A percentile compares a stretch with the other conserved stretches of the same genome.
Evolutionary conservation across 768 basidiomycete species (phyloP).

Genomic region (Psilocybe subaeruginosa): DNA sequence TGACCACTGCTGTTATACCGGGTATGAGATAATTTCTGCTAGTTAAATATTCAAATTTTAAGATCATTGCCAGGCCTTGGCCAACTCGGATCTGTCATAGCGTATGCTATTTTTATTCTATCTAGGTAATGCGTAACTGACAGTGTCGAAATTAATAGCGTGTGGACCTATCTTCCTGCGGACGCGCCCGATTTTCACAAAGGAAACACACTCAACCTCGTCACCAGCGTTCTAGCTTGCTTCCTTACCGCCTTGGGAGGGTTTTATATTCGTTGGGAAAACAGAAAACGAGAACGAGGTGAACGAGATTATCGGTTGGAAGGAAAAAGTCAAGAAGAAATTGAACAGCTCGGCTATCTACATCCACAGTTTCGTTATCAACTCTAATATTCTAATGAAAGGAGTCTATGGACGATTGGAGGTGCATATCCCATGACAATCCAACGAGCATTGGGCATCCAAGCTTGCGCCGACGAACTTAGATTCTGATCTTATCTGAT

Average conservation of each 20-base stretch:
- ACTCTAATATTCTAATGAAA: conserved; percentile 19
- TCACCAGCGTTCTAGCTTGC: conserved; percentile 34
- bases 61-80: conserved; percentile 35
- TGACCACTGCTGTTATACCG: conserved; percentile 46
- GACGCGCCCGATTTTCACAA: conserved; percentile 50
- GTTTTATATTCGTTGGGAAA: conserved; percentile 44
- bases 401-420: too few relatives aligned
- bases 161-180: conserved; percentile 49
- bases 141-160: conserved; percentile 26
- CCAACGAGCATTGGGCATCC: too few relatives aligned
- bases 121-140: not conserved
- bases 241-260: conserved; percentile 32
- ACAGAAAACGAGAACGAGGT: conserved; percentile 43
- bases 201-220: conserved; percentile 50
- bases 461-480: too few relatives aligned
- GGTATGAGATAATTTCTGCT: conserved; percentile 23
- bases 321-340: conserved; percentile 38
- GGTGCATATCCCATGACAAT: too few relatives aligned
- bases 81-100: conserved; percentile 46
- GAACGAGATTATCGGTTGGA: conserved; percentile 43
- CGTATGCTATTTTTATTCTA: conserved; percentile 30
- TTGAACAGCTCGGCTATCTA: conserved; percentile 43
- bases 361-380: conserved; percentile 51
- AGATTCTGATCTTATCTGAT: too few relatives aligned
- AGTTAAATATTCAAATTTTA: not conserved